These are phyloP conservation scores for Plectosphaerella sp. DNA, from an alignment of 2,329 filamentous ascomycete genomes.

Conservation along the genomic window DNA sequence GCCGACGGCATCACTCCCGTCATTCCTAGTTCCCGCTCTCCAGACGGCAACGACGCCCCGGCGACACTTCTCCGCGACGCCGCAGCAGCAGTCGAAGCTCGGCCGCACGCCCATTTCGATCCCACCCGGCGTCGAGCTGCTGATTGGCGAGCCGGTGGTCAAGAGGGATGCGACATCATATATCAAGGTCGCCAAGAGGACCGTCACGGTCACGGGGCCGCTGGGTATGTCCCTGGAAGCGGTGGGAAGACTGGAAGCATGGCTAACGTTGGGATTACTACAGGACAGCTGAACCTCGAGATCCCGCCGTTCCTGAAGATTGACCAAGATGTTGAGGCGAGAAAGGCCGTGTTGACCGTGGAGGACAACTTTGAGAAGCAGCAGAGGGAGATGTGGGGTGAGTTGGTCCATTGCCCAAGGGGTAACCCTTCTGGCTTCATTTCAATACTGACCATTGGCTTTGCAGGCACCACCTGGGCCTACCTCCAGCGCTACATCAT, in stretches of 20 bases:
- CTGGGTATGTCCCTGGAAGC: constrained; percentile 49
- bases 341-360: constrained; percentile 66
- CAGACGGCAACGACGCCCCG: constrained; percentile 34
- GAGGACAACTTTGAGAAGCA: constrained; percentile 63
- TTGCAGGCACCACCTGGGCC: constrained; percentile 77
- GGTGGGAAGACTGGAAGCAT: background rate
- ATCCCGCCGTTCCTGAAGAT: constrained; percentile 78
- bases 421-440: background rate
- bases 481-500: constrained; percentile 88
- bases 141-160: constrained; percentile 57
- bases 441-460: background rate
- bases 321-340: constrained; percentile 57
- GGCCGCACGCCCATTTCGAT: constrained; percentile 76
- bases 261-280: constrained; percentile 5
- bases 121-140: constrained; percentile 77
- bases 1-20: constrained; percentile 53
- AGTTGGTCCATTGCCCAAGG: constrained; percentile 13
- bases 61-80: constrained; percentile 68
- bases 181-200: constrained; percentile 58
- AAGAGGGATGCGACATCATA: constrained; percentile 54
- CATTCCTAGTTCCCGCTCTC: constrained; percentile 71
- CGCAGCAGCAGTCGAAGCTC: constrained; percentile 71
- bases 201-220: constrained; percentile 74
- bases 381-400: constrained; percentile 96
- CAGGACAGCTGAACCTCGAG: constrained; percentile 70